Conservation (phyloP, 345 rosid genomes). For the Melaleuca quinquenervia region DNA sequence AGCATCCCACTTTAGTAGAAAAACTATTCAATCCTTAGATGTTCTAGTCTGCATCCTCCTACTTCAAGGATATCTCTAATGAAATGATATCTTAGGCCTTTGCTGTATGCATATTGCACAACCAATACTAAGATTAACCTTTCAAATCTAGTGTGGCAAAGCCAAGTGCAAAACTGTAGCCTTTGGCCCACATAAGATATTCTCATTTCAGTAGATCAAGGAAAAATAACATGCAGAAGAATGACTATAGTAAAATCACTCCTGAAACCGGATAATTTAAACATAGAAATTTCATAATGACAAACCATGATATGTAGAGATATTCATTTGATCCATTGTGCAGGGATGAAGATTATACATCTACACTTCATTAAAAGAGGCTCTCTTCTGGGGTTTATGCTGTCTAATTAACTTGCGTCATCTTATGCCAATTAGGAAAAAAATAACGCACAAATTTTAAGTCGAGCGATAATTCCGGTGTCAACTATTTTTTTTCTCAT, state of each 20-base stretch:
- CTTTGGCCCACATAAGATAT: background rate
- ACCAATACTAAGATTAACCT: background rate
- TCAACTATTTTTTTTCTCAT: too few relatives aligned
- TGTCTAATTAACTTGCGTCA: background rate
- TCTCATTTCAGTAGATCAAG: background rate
- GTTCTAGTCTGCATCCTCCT: background rate
- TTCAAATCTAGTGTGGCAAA: background rate
- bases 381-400: background rate
- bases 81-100: background rate
- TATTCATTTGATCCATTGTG: background rate
- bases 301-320: background rate
- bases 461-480: too few relatives aligned
- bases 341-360: background rate
- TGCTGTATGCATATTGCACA: background rate
- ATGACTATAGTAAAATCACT: background rate
- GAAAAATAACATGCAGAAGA: background rate
- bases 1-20: background rate
- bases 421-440: background rate
- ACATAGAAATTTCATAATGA: background rate
- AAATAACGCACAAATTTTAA: too few relatives aligned
- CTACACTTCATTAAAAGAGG: background rate
- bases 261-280: background rate
- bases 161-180: background rate
- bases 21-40: background rate
- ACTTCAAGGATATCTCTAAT: background rate